A percentile compares a stretch with the other conserved stretches of the same genome.
These are phyloP conservation scores for Rubia occidens DNA, from an alignment of 305 asterid genomes.

Conservation along the genomic window DNA sequence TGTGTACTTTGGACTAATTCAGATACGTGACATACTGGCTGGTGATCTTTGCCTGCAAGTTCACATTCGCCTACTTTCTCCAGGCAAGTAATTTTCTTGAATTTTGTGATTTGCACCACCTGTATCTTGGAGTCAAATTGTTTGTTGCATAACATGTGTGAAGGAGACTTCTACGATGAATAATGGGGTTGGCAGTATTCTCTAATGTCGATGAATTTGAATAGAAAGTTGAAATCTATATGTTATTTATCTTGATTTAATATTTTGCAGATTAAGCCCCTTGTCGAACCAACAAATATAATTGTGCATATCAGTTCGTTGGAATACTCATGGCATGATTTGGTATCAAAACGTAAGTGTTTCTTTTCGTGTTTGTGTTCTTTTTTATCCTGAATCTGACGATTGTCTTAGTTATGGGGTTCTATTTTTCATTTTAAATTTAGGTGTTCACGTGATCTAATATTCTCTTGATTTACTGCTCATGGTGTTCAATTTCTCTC, in stretches of 20 bases:
- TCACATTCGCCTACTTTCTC: slow-evolving; percentile 89
- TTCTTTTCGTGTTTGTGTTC: slow-evolving; percentile 1
- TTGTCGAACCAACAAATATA: slow-evolving; percentile 63
- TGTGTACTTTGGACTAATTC: slow-evolving; percentile 24
- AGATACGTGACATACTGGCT: slow-evolving; percentile 92
- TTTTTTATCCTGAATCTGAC: background rate
- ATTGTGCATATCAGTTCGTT: slow-evolving; percentile 42
- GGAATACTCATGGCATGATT: slow-evolving; percentile 85
- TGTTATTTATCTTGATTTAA: slow-evolving; percentile 16
- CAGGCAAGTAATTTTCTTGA: slow-evolving; percentile 51
- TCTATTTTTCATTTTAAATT: background rate
- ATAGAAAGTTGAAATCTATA: background rate
- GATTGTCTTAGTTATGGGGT: background rate
- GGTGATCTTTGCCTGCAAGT: slow-evolving; percentile 86
- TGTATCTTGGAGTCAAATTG: background rate
- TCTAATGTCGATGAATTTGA: background rate
- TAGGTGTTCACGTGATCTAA: background rate
- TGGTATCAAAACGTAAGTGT: slow-evolving; percentile 62
- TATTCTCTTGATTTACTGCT: background rate
- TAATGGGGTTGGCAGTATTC: background rate
- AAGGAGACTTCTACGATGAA: background rate
- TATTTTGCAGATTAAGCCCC: slow-evolving; percentile 69
- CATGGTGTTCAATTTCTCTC: background rate
- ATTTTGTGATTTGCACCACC: background rate
- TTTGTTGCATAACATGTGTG: background rate